Evolutionary conservation across 805 yeast genomes (phyloP), one percentile per base, ranked within the genome.

Genomic region (Kurtzmaniella cleridarum): DNA sequence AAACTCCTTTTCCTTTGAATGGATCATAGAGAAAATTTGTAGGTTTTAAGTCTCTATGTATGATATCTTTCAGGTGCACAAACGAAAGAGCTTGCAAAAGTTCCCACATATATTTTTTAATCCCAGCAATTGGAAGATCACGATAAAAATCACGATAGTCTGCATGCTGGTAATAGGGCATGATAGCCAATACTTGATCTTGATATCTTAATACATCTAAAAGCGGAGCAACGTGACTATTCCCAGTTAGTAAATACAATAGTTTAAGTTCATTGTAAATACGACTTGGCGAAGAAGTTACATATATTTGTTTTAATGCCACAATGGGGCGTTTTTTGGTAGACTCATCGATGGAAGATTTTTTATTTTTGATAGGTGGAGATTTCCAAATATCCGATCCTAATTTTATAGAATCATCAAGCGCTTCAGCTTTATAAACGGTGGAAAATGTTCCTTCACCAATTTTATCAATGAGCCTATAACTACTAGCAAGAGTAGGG

Each of bases 281-380:
- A 60, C 99, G 75, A 45, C 79, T 81, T 0, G 98, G 97, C 6
- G 97, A 88, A 1, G 96, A 86, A 0, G 98, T 93, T 15, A 90
- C 98, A 59, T 91, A 90, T 34, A 93, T 88, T 53, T 93, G 78
- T 57, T 93, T 93, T 48, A 93, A 68, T 2, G 99, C 99, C 41
- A 93, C 98, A 37, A 69, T 57, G 33, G 69, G 70, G 48, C 56
- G 69, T 46, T 59, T 66, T 42, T 50, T 48, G 18, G 55, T 56
- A 15, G 41, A 31, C 16, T 26, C 17, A n/a, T 38, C 33, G 27
- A 52, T 54, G 13, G 57, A 50, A 3, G 56, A 50, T 29, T 39
- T 43, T 3, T 43, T 39, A 30, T 51, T 56, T 38, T 62, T 64
- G 29, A 69, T 52, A 7, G 73, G 73, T 6, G 75, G 75, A 3